phyloP scores from a whole-genome alignment of 805 yeast genomes.

The Metschnikowia amazonensis region DNA sequence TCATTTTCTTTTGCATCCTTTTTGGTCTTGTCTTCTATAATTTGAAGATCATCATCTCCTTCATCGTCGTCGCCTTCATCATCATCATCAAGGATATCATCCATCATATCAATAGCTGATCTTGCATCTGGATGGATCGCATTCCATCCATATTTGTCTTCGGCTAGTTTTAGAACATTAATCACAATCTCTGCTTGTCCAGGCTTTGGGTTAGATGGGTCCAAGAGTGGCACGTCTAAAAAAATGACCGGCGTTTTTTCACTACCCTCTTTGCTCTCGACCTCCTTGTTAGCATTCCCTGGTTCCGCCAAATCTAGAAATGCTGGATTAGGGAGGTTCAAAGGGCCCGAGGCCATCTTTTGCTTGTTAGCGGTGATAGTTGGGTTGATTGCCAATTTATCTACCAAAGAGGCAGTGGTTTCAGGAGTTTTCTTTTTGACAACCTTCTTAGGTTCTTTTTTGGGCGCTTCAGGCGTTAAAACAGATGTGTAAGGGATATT shows the following conservation, averaged over 20 bases:
- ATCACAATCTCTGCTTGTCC: slow-evolving; percentile 63
- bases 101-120: slow-evolving; percentile 51
- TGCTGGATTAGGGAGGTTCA: slow-evolving; percentile 18
- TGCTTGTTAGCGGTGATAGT: slow-evolving; percentile 23
- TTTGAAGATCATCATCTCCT: slow-evolving; percentile 41
- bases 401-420: slow-evolving; percentile 9
- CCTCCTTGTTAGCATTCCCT: slow-evolving; percentile 7
- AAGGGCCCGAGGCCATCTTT: slow-evolving; percentile 6
- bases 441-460: slow-evolving; percentile 10
- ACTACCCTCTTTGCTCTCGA: slow-evolving; percentile 12
- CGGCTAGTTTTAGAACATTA: slow-evolving; percentile 70
- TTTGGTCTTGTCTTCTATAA: slow-evolving; percentile 14
- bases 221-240: slow-evolving; percentile 48
- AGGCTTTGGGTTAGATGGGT: slow-evolving; percentile 45
- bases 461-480: slow-evolving; percentile 6
- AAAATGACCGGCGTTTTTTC: slow-evolving; percentile 47
- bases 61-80: slow-evolving; percentile 44
- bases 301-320: slow-evolving; percentile 13
- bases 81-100: slow-evolving; percentile 49
- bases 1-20: slow-evolving; percentile 20
- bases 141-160: slow-evolving; percentile 81
- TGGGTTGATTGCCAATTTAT: slow-evolving; percentile 19
- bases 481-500: neutral
- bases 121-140: slow-evolving; percentile 64
- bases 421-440: slow-evolving; percentile 23